Evolutionary conservation across 2,329 filamentous ascomycete species (phyloP).

Genomic region (Madurella mycetomatis): DNA sequence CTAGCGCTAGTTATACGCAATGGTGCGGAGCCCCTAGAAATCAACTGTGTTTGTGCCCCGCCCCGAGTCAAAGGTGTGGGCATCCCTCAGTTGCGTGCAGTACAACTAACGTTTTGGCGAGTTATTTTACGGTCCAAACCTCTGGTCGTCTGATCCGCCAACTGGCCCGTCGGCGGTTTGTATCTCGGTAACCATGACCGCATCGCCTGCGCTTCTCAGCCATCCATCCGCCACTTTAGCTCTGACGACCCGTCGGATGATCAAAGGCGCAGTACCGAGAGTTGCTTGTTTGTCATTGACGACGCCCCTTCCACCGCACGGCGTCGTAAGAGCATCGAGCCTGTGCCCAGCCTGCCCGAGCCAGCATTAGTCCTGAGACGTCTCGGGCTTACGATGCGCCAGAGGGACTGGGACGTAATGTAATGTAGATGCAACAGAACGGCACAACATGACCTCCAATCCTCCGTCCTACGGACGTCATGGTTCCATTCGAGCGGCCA

Average conservation of each 20-base stretch:
- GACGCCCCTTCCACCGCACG: neutral
- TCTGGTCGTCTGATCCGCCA: neutral
- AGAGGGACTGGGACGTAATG: neutral
- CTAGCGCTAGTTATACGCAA: neutral
- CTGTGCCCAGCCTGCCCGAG: too few species aligned
- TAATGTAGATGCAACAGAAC: neutral
- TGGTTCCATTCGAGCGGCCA: neutral
- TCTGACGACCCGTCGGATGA: constrained; percentile 6
- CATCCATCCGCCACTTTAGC: constrained; percentile 6
- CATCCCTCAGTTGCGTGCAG: neutral
- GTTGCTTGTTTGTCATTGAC: neutral
- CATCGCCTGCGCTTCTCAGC: constrained; percentile 8
- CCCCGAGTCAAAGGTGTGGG: neutral
- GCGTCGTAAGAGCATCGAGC: too few species aligned
- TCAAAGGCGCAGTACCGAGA: constrained; percentile 2
- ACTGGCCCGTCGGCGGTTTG: neutral
- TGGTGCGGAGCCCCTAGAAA: neutral
- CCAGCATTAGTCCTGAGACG: constrained; percentile 6
- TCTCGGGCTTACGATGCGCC: constrained; percentile 3
- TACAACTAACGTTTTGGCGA: neutral
- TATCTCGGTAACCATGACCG: constrained; percentile 12
- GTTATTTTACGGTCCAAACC: neutral
- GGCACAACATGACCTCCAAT: constrained; percentile 1
- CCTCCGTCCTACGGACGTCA: neutral
- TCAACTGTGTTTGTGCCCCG: neutral